Evolutionary conservation across 2,329 filamentous ascomycete genomes (phyloP).

Genomic region (Venturia nashicola): DNA sequence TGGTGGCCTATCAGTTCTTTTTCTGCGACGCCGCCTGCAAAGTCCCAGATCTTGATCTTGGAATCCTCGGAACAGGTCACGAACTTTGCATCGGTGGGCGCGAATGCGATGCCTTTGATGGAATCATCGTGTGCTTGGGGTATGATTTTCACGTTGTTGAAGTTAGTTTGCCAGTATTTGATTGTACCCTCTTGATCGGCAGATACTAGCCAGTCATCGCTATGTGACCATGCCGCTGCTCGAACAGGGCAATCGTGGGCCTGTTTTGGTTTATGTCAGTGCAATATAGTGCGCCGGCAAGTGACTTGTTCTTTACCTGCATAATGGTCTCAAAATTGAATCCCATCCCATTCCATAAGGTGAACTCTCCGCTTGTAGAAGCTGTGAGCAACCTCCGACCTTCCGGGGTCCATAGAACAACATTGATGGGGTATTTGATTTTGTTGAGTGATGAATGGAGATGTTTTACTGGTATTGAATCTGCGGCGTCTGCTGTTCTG

Average conservation of each 20-base stretch:
- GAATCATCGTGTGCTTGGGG: conserved; percentile 73
- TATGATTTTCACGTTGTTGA: conserved; percentile 96
- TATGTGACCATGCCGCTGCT: conserved; percentile 79
- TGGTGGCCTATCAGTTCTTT: conserved; percentile 81
- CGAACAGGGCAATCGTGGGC: conserved; percentile 84
- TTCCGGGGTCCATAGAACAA: conserved; percentile 95
- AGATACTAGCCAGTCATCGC: conserved; percentile 92
- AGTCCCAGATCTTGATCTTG: conserved; percentile 90
- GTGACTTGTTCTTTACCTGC: conserved; percentile 42
- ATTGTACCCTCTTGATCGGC: conserved; percentile 90
- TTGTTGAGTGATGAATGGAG: conserved; percentile 98
- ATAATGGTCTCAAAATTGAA: conserved; percentile 99
- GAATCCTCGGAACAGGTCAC: conserved; percentile 93
- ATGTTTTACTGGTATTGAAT: conserved; percentile 87
- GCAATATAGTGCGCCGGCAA: background rate
- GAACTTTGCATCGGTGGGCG: conserved; percentile 89
- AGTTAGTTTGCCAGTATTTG: conserved; percentile 98
- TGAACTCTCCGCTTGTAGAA: conserved; percentile 94
- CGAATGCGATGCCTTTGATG: conserved; percentile 83
- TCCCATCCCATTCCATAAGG: conserved; percentile 94
- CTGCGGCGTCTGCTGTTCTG: conserved; percentile 59
- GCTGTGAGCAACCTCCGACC: conserved; percentile 83
- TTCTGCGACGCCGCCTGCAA: conserved; percentile 74
- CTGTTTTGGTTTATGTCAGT: conserved; percentile 17
- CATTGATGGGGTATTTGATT: conserved; percentile 92